These are phyloP conservation scores for Phlyctochytrium bullatum DNA, from an alignment of 192 early-diverging fungal species.

Conservation along the genomic window DNA sequence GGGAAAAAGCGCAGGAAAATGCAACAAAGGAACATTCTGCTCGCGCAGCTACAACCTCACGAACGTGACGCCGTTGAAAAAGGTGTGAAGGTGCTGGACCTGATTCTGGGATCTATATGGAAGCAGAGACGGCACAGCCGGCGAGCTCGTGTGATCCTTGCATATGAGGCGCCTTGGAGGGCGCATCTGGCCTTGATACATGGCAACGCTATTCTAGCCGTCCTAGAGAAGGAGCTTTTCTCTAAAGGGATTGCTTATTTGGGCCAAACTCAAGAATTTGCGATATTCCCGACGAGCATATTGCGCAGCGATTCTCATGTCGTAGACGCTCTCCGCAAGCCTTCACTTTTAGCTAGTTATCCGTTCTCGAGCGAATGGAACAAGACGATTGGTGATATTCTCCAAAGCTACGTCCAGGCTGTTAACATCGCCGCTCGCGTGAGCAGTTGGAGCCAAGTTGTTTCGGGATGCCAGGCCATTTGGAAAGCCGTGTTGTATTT, in stretches of 20 bases:
- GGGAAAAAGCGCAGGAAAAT: conserved; percentile 25
- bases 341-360: too few relatives aligned
- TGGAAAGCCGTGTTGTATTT: conserved; percentile 32
- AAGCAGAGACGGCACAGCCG: conserved; percentile 27
- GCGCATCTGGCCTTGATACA: conserved; percentile 16
- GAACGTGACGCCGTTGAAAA: conserved; percentile 43
- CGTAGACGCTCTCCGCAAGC: not conserved
- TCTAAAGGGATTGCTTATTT: not conserved
- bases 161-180: conserved; percentile 27
- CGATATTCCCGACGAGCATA: not conserved
- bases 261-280: not conserved
- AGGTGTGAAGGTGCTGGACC: conserved; percentile 34
- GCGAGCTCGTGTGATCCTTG: conserved; percentile 23
- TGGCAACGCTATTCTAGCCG: conserved; percentile 24
- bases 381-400: conserved; percentile 21
- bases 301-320: not conserved
- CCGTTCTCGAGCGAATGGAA: not conserved
- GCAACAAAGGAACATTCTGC: conserved; percentile 23
- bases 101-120: conserved; percentile 27
- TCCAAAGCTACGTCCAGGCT: conserved; percentile 43
- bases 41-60: conserved; percentile 13
- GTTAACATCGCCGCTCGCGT: conserved; percentile 36
- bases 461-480: conserved; percentile 24
- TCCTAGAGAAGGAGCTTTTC: conserved; percentile 23
- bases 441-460: conserved; percentile 26